Percentiles rank a stretch among this genome's conserved stretches.
Evolutionary conservation across 2,329 filamentous ascomycete species (phyloP).

Genomic region (Epichloe elymi): DNA sequence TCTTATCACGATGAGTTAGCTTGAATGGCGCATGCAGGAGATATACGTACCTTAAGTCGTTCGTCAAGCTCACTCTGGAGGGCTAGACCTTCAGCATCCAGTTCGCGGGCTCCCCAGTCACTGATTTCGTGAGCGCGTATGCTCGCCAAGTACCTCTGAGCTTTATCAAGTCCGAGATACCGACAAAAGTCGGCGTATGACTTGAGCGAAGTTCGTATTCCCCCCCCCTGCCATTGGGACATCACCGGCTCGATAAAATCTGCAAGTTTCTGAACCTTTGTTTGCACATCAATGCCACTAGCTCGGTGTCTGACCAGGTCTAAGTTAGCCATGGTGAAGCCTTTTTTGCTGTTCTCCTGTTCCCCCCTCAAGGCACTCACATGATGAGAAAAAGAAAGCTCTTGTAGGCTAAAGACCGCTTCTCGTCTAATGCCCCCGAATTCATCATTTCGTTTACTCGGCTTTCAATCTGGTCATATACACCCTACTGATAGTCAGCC

Average conservation of each 20-base stretch:
- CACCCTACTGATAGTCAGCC: slow-evolving; percentile 34
- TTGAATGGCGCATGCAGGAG: neutral
- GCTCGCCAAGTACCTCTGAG: slow-evolving; percentile 64
- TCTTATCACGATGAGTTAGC: slow-evolving; percentile 23
- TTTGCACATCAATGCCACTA: slow-evolving; percentile 55
- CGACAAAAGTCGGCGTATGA: slow-evolving; percentile 70
- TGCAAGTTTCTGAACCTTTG: slow-evolving; percentile 58
- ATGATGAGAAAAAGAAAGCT: slow-evolving; percentile 91
- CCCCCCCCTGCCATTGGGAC: slow-evolving; percentile 62
- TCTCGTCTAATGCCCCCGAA: slow-evolving; percentile 62
- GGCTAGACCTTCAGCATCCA: slow-evolving; percentile 67
- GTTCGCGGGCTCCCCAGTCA: slow-evolving; percentile 68
- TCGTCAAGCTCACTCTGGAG: slow-evolving; percentile 70
- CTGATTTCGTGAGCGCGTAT: slow-evolving; percentile 60
- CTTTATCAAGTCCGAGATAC: slow-evolving; percentile 64
- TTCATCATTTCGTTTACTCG: slow-evolving; percentile 71
- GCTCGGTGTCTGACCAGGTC: slow-evolving; percentile 55
- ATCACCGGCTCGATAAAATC: slow-evolving; percentile 75
- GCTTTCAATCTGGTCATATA: slow-evolving; percentile 75
- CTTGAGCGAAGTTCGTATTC: slow-evolving; percentile 54
- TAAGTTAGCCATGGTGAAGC: neutral
- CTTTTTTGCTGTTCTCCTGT: neutral
- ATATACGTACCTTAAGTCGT: slow-evolving; percentile 46
- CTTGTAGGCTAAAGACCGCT: slow-evolving; percentile 71
- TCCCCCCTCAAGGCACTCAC: slow-evolving; percentile 26